phyloP scores from a whole-genome alignment of 1,284 basidiomycete species.

The Ustilago crameri region DNA sequence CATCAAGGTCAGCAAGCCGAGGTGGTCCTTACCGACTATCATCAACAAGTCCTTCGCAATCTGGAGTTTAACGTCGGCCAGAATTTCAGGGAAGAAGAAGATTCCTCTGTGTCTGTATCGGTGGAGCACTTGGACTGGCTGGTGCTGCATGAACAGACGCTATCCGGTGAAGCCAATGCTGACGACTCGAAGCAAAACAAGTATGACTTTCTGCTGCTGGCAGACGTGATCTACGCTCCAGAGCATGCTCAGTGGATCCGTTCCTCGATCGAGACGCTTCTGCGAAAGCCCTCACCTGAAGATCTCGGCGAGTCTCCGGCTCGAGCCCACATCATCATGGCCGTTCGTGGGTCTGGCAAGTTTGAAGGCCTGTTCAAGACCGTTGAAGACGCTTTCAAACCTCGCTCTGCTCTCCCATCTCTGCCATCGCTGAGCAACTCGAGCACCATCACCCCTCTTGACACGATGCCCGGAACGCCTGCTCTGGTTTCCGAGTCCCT shows the following conservation, averaged over 20 bases:
- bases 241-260: conserved; percentile 46
- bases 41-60: conserved; percentile 38
- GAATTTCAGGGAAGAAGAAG: conserved; percentile 12
- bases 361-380: conserved; percentile 38
- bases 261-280: conserved; percentile 37
- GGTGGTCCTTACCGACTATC: conserved; percentile 51
- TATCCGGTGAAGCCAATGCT: background rate
- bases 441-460: conserved; percentile 20
- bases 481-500: conserved; percentile 2
- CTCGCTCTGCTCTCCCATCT: background rate
- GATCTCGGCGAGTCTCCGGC: background rate
- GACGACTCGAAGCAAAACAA: conserved; percentile 1
- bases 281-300: conserved; percentile 13
- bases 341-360: conserved; percentile 42
- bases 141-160: conserved; percentile 20
- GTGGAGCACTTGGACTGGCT: conserved; percentile 46
- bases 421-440: conserved; percentile 31
- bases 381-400: conserved; percentile 39
- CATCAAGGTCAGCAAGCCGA: conserved; percentile 9
- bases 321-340: conserved; percentile 46
- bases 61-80: conserved; percentile 31
- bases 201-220: conserved; percentile 38
- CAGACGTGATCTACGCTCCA: conserved; percentile 47
- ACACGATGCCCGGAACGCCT: conserved; percentile 41
- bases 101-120: conserved; percentile 16